A percentile compares a stretch with the other conserved stretches of the same genome.
phyloP scores from a whole-genome alignment of 495 filamentous ascomycete species.

The Annulohypoxylon stygium region DNA sequence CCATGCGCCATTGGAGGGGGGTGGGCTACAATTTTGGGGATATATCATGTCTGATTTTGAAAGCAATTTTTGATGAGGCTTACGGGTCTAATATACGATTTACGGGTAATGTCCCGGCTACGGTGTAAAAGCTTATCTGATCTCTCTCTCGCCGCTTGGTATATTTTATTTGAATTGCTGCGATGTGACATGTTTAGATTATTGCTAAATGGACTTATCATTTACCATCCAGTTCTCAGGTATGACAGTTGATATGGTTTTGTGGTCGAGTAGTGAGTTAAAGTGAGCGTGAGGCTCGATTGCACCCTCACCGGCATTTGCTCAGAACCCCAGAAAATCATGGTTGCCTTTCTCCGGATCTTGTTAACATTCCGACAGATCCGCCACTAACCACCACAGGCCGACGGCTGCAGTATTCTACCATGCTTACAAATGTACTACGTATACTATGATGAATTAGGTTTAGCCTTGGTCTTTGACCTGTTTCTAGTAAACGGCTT shows the following conservation, averaged over 20 bases:
- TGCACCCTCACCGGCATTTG: slow-evolving; percentile 28
- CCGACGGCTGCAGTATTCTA: background rate
- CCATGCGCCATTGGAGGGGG: slow-evolving; percentile 23
- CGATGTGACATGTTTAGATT: slow-evolving; percentile 19
- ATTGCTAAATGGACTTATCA: background rate
- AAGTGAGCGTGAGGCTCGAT: slow-evolving; percentile 20
- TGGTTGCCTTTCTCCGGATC: slow-evolving; percentile 4
- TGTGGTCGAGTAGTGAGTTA: background rate
- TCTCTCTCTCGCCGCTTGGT: background rate
- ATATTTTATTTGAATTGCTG: background rate
- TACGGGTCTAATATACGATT: slow-evolving; percentile 39
- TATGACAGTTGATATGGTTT: background rate
- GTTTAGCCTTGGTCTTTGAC: background rate
- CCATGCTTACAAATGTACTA: slow-evolving; percentile 27
- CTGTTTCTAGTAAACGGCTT: background rate
- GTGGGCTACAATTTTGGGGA: slow-evolving; percentile 21
- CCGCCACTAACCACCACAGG: slow-evolving; percentile 9
- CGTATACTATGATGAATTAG: background rate
- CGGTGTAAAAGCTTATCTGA: slow-evolving; percentile 11
- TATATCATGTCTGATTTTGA: slow-evolving; percentile 39
- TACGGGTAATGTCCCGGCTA: slow-evolving; percentile 27
- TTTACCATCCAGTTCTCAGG: background rate
- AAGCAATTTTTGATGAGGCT: slow-evolving; percentile 19
- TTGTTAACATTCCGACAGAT: slow-evolving; percentile 33
- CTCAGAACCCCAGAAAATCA: slow-evolving; percentile 3